A percentile compares a stretch with the other conserved stretches of the same genome.
These are phyloP conservation scores for Agrocybe praecox DNA, from an alignment of 768 basidiomycete genomes.

Conservation along the genomic window DNA sequence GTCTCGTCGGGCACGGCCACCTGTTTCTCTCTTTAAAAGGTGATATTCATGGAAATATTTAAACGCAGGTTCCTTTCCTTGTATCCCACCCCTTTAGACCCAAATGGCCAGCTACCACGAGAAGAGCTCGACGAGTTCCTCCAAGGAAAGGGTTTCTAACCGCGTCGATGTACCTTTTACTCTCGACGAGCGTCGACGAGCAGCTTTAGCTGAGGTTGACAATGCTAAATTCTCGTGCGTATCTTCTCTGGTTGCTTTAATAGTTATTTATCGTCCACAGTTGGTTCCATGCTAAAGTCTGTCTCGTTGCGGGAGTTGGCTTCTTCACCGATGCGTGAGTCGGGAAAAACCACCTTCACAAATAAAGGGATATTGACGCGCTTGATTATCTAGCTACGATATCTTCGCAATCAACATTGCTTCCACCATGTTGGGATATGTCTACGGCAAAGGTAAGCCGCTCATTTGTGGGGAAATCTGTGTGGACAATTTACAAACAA, in stretches of 20 bases:
- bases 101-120: slow-evolving; percentile 40
- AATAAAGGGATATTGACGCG: neutral
- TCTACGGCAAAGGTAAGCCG: slow-evolving; percentile 55
- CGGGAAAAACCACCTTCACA: slow-evolving; percentile 27
- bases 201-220: slow-evolving; percentile 85
- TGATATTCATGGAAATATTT: neutral
- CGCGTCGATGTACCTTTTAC: slow-evolving; percentile 32
- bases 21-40: slow-evolving; percentile 8
- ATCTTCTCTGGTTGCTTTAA: neutral
- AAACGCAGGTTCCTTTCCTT: slow-evolving; percentile 5
- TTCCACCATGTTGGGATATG: slow-evolving; percentile 80
- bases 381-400: slow-evolving; percentile 54
- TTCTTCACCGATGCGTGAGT: slow-evolving; percentile 88
- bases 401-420: slow-evolving; percentile 92
- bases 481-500: neutral
- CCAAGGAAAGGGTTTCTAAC: slow-evolving; percentile 23
- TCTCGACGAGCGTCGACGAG: slow-evolving; percentile 74
- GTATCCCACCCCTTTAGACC: slow-evolving; percentile 3
- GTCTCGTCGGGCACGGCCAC: neutral
- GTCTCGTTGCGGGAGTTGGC: slow-evolving; percentile 73
- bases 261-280: slow-evolving; percentile 32
- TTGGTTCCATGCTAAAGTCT: slow-evolving; percentile 86
- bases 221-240: slow-evolving; percentile 82
- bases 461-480: neutral
- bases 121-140: slow-evolving; percentile 37